These are phyloP conservation scores for Camelina laxa DNA, from an alignment of 345 rosid genomes.

Conservation along the genomic window DNA sequence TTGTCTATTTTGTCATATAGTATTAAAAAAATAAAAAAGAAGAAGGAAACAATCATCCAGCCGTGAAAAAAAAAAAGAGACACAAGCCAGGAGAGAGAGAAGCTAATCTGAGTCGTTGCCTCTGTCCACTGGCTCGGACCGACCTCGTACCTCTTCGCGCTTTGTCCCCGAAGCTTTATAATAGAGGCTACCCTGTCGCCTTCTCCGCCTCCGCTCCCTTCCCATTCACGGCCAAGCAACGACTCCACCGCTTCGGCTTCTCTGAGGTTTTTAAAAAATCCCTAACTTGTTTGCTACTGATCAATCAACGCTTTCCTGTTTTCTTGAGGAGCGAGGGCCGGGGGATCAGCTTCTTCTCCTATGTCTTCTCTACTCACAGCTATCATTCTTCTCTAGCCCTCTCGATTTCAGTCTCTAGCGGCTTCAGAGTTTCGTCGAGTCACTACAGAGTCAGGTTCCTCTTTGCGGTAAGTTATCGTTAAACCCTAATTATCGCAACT, in stretches of 20 bases:
- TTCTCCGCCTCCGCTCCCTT: slow-evolving; percentile 17
- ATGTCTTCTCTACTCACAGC: slow-evolving; percentile 32
- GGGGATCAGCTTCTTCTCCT: slow-evolving; percentile 36
- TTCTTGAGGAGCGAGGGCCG: slow-evolving; percentile 21
- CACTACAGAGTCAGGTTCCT: slow-evolving; percentile 22
- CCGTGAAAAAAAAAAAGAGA: background rate
- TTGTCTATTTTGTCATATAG: background rate
- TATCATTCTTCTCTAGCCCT: slow-evolving; percentile 21
- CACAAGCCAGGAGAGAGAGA: slow-evolving; percentile 31
- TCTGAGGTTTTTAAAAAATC: slow-evolving; percentile 23
- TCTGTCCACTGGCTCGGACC: slow-evolving; percentile 45
- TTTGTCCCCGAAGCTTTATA: slow-evolving; percentile 21
- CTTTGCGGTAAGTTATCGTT: slow-evolving; percentile 29
- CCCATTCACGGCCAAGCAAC: slow-evolving; percentile 28
- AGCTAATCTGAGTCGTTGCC: slow-evolving; percentile 40
- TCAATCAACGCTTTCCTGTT: slow-evolving; percentile 39
- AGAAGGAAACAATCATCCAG: background rate
- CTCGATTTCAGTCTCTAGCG: slow-evolving; percentile 32
- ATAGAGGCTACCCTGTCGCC: slow-evolving; percentile 28
- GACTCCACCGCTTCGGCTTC: slow-evolving; percentile 25
- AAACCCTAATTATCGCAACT: slow-evolving; percentile 38
- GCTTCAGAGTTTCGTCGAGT: slow-evolving; percentile 8
- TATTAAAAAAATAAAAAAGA: too few relatives aligned
- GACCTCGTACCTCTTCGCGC: slow-evolving; percentile 41
- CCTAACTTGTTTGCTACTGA: slow-evolving; percentile 36